A percentile compares a stretch with the other conserved stretches of the same genome.
Evolutionary conservation across 2,329 filamentous ascomycete species (phyloP).

Genomic region (Aspergillus sp.): DNA sequence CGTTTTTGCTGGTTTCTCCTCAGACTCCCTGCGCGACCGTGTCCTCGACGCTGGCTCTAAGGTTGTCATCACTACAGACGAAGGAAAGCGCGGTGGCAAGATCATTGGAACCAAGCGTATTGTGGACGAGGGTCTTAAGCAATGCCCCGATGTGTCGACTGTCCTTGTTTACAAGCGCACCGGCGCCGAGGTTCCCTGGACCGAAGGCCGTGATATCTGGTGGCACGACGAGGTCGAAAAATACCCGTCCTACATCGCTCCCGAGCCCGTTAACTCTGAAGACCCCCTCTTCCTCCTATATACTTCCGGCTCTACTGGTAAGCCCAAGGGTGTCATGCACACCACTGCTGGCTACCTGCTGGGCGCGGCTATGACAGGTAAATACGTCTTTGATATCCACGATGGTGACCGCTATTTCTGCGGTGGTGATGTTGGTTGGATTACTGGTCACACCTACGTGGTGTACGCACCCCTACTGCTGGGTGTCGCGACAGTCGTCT

Average conservation of each 20-base stretch:
- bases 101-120: conserved; percentile 98
- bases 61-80: conserved; percentile 94
- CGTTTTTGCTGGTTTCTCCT: conserved; percentile 95
- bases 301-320: conserved; percentile 95
- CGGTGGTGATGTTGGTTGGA: conserved; percentile 97
- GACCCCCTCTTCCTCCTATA: conserved; percentile 97
- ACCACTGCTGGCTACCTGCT: conserved; percentile 94
- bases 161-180: conserved; percentile 95
- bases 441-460: conserved; percentile 97
- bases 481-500: conserved; percentile 92
- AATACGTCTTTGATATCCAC: conserved; percentile 99
- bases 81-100: conserved; percentile 97
- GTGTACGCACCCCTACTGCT: conserved; percentile 93
- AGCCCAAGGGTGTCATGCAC: conserved; percentile 99
- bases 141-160: conserved; percentile 83
- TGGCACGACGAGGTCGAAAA: conserved; percentile 99
- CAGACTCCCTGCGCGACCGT: conserved; percentile 91
- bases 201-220: conserved; percentile 85
- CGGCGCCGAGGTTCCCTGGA: conserved; percentile 89
- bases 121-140: conserved; percentile 94
- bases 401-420: conserved; percentile 94
- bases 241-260: conserved; percentile 88
- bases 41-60: conserved; percentile 87
- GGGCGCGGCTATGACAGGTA: conserved; percentile 88
- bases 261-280: conserved; percentile 86